Percentiles rank a stretch among this genome's conserved stretches.
Evolutionary conservation across 2,329 filamentous ascomycete species (phyloP).

Genomic region (Trichothecium roseum): DNA sequence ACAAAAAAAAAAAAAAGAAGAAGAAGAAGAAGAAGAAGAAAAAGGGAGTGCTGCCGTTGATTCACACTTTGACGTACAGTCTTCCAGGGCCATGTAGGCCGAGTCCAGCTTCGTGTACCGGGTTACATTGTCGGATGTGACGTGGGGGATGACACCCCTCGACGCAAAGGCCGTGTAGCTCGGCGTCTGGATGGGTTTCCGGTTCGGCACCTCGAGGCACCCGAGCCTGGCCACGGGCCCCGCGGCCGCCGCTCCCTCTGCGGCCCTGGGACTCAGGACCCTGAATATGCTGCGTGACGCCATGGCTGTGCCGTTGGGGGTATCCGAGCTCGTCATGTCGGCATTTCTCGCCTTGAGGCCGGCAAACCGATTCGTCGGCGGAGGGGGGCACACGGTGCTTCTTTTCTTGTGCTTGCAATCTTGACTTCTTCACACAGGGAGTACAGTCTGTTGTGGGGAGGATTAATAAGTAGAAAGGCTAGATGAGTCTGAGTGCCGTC

Average conservation of each 20-base stretch:
- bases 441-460: too few relatives aligned
- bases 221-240: constrained; percentile 52
- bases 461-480: too few relatives aligned
- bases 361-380: too few relatives aligned
- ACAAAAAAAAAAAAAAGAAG: too few relatives aligned
- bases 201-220: constrained; percentile 48
- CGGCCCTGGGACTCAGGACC: constrained; percentile 29
- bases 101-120: constrained; percentile 56
- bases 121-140: constrained; percentile 73
- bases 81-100: constrained; percentile 77
- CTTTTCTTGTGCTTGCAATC: too few relatives aligned
- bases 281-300: constrained; percentile 27
- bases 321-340: constrained; percentile 17
- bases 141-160: constrained; percentile 74
- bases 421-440: too few relatives aligned
- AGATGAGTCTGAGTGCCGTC: too few relatives aligned
- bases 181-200: constrained; percentile 67
- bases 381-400: too few relatives aligned
- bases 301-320: constrained; percentile 11
- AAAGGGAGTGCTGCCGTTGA: constrained; percentile 1
- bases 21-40: too few relatives aligned
- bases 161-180: constrained; percentile 74
- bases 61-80: constrained; percentile 56
- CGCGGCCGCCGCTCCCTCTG: constrained; percentile 18
- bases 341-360: constrained; percentile 9